Conservation (phyloP, 1,139 yeast species). For the Lodderomyces margitis region DNA sequence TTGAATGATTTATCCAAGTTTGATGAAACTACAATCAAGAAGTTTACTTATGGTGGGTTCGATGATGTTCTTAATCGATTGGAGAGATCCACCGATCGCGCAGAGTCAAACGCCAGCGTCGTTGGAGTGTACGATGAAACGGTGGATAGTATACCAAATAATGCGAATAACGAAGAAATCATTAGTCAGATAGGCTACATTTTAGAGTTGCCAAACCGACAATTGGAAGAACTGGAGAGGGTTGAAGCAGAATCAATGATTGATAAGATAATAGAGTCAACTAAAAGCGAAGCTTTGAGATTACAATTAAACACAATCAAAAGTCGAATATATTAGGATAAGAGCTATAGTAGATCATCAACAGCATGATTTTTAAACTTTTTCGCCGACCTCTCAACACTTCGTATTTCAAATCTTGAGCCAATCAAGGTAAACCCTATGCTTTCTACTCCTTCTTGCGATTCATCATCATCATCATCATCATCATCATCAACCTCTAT, state of each 20-base stretch:
- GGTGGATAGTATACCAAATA: not conserved
- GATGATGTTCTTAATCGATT: conserved; percentile 24
- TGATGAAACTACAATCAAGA: conserved; percentile 22
- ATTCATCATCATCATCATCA: not conserved
- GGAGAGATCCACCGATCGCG: conserved; percentile 16
- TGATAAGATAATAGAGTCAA: conserved; percentile 7
- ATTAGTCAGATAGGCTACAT: conserved; percentile 21
- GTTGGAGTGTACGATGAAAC: conserved; percentile 17
- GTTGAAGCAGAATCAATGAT: conserved; percentile 8
- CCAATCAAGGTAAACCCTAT: conserved; percentile 72
- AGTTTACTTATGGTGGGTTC: conserved; percentile 29
- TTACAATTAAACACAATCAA: conserved; percentile 24
- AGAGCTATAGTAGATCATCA: conserved; percentile 49
- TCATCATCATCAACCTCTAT: not conserved
- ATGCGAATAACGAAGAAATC: conserved; percentile 16
- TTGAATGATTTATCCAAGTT: conserved; percentile 29
- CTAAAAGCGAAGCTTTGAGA: conserved; percentile 24
- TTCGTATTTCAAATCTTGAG: conserved; percentile 70
- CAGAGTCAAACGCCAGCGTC: conserved; percentile 25
- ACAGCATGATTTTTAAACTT: conserved; percentile 81
- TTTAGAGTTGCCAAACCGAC: conserved; percentile 10
- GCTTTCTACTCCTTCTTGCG: conserved; percentile 20
- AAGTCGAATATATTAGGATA: conserved; percentile 6
- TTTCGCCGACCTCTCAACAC: conserved; percentile 79
- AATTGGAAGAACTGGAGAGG: conserved; percentile 13